These are phyloP conservation scores for Candida sp. DNA, from an alignment of 1,139 yeast genomes.

Conservation along the genomic window DNA sequence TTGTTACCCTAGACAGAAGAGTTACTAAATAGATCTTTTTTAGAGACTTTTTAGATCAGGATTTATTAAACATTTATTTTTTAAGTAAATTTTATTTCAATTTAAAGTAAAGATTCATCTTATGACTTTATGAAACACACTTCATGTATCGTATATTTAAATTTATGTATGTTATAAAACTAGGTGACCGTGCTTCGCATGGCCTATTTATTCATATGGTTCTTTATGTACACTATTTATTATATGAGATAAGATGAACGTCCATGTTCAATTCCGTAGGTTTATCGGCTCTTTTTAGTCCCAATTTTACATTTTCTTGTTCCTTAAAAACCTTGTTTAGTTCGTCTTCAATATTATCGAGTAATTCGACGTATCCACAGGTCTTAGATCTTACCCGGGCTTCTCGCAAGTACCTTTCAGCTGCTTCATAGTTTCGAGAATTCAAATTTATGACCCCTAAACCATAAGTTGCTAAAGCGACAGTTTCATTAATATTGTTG, in stretches of 20 bases:
- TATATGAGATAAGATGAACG: slow-evolving; percentile 1
- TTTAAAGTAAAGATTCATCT: too few relatives aligned
- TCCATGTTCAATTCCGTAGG: slow-evolving; percentile 1
- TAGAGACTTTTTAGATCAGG: neutral
- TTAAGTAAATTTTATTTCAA: too few relatives aligned
- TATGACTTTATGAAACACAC: too few relatives aligned
- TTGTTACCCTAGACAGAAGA: neutral
- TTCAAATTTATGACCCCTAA: slow-evolving; percentile 77
- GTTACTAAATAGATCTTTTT: neutral
- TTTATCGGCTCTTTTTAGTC: neutral
- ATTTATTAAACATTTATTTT: too few relatives aligned
- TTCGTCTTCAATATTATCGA: slow-evolving; percentile 65
- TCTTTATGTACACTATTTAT: neutral
- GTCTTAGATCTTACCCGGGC: slow-evolving; percentile 70
- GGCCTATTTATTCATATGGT: too few relatives aligned
- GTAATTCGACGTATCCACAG: slow-evolving; percentile 61
- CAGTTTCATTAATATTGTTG: slow-evolving; percentile 45
- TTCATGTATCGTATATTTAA: too few relatives aligned
- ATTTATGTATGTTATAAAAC: too few relatives aligned
- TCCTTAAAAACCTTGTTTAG: slow-evolving; percentile 47
- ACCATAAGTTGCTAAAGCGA: slow-evolving; percentile 82
- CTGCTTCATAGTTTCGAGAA: slow-evolving; percentile 48
- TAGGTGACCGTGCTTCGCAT: too few relatives aligned
- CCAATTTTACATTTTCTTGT: slow-evolving; percentile 8
- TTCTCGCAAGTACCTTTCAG: slow-evolving; percentile 63